These are phyloP conservation scores for Gastrolobium bilobum DNA, from an alignment of 306 rosid genomes.

Conservation along the genomic window DNA sequence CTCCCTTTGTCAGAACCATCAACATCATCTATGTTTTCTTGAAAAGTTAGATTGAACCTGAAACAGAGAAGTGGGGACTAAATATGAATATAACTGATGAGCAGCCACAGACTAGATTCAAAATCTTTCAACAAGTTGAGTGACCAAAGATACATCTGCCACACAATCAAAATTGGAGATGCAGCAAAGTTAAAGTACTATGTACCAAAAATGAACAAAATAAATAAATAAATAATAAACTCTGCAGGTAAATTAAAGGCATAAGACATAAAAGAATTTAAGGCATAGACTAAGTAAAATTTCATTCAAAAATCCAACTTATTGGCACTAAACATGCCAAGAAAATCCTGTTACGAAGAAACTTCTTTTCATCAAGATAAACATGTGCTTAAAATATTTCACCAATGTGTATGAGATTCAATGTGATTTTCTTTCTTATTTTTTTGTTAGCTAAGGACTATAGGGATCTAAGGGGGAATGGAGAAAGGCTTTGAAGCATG, in stretches of 20 bases:
- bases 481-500: too few relatives aligned
- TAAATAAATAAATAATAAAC: neutral
- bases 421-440: too few relatives aligned
- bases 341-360: neutral
- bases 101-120: conserved; percentile 40
- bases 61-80: conserved; percentile 42
- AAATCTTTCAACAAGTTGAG: conserved; percentile 26
- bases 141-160: conserved; percentile 10
- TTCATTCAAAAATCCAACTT: conserved; percentile 3
- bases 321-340: neutral
- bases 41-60: conserved; percentile 80
- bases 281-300: neutral
- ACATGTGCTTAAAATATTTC: too few relatives aligned
- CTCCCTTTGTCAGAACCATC: conserved; percentile 62
- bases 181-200: neutral
- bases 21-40: conserved; percentile 64
- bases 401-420: too few relatives aligned
- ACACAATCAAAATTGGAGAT: conserved; percentile 16
- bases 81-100: neutral
- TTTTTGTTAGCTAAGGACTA: too few relatives aligned
- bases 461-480: too few relatives aligned
- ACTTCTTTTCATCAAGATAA: too few relatives aligned
- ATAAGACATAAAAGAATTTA: neutral
- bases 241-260: neutral
- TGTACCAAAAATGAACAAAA: neutral